Evolutionary conservation across 2,329 filamentous ascomycete species (phyloP).

Genomic region (Fulvia fulva): DNA sequence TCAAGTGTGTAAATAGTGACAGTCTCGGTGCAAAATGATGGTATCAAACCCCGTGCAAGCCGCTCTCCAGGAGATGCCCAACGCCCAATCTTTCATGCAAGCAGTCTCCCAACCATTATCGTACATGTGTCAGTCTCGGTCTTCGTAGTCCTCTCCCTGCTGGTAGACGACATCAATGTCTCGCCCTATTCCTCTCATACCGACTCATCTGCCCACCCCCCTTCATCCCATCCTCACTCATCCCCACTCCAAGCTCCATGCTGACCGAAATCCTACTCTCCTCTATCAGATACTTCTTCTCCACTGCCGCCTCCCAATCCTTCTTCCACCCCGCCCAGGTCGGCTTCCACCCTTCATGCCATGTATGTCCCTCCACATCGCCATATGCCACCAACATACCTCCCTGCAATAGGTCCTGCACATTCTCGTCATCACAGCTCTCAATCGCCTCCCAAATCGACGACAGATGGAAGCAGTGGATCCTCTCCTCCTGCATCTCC

Average conservation of each 20-base stretch:
- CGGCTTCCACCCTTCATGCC: conserved; percentile 8
- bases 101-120: not conserved
- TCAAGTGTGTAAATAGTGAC: not conserved
- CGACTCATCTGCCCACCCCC: not conserved
- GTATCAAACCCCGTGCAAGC: not conserved
- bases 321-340: conserved; percentile 7
- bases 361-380: conserved; percentile 4
- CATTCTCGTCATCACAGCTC: conserved; percentile 7
- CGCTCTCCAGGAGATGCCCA: not conserved
- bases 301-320: conserved; percentile 10
- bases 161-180: not conserved
- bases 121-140: not conserved
- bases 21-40: not conserved
- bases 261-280: conserved; percentile 4
- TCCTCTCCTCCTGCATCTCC: conserved; percentile 16
- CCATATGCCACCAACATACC: conserved; percentile 8
- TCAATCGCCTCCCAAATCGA: conserved; percentile 18
- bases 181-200: conserved; percentile 5
- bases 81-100: not conserved
- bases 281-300: conserved; percentile 1
- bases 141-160: not conserved
- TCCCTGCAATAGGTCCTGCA: conserved; percentile 6
- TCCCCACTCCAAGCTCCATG: conserved; percentile 10
- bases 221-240: not conserved
- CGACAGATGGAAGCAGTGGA: conserved; percentile 18